Percentiles rank a stretch among this genome's conserved stretches.
Evolutionary conservation across 768 basidiomycete genomes (phyloP).

Genomic region (Lactarius quietus): DNA sequence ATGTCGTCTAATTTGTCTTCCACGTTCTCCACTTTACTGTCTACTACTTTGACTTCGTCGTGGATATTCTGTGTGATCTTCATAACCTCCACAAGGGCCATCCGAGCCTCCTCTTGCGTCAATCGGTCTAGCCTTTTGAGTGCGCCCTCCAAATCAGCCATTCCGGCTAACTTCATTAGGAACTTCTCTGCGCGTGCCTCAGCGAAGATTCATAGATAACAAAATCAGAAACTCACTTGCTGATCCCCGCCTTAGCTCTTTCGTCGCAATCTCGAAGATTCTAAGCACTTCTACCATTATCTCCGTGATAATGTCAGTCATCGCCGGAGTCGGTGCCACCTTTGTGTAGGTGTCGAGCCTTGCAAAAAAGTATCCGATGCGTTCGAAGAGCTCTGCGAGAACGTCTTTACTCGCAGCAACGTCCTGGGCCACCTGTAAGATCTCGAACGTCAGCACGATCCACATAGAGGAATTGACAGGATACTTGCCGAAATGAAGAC

Average conservation of each 20-base stretch:
- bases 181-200: neutral
- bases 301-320: neutral
- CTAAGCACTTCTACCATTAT: neutral
- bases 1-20: no score
- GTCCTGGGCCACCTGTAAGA: neutral
- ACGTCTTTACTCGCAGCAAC: neutral
- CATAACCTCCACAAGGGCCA: neutral
- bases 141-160: neutral
- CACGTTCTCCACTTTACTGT: neutral
- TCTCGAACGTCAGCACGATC: neutral
- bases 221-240: neutral
- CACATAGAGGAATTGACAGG: neutral
- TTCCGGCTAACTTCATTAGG: neutral
- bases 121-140: neutral
- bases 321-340: neutral
- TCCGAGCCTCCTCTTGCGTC: neutral
- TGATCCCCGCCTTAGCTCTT: neutral
- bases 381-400: neutral
- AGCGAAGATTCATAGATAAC: neutral
- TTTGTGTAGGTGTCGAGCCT: neutral
- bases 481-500: neutral
- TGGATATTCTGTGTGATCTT: neutral
- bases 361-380: neutral
- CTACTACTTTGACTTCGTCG: neutral
- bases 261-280: neutral